These are phyloP conservation scores for Xylariaceae sp. DNA, from an alignment of 2,329 filamentous ascomycete species.

Conservation along the genomic window DNA sequence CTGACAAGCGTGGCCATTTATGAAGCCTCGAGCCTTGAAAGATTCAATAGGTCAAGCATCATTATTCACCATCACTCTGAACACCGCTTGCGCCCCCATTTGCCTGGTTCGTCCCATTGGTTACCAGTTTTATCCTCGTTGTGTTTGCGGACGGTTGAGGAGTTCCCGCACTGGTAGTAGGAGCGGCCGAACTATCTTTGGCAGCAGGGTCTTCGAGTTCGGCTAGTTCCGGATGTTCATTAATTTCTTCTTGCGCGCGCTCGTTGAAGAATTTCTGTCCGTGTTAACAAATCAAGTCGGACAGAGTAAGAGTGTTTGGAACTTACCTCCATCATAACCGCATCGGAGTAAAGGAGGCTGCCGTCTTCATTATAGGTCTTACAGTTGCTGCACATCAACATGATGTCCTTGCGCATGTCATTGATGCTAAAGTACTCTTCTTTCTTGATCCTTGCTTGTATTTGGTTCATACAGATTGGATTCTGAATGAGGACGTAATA, in stretches of 20 bases:
- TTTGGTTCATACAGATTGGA: conserved; percentile 95
- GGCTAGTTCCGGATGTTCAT: conserved; percentile 56
- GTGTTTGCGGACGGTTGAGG: conserved; percentile 61
- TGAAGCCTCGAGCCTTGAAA: background rate
- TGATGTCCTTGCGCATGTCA: conserved; percentile 82
- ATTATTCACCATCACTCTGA: conserved; percentile 37
- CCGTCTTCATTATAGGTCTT: conserved; percentile 96
- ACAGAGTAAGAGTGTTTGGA: background rate
- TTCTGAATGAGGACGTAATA: conserved; percentile 93
- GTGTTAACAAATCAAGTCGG: conserved; percentile 36
- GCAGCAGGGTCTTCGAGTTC: conserved; percentile 54
- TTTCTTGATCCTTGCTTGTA: conserved; percentile 93
- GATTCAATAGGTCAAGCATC: background rate
- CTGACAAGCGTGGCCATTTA: background rate
- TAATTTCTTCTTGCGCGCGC: conserved; percentile 56
- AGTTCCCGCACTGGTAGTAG: conserved; percentile 64
- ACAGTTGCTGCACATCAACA: conserved; percentile 85
- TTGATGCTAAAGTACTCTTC: conserved; percentile 84
- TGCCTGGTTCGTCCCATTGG: conserved; percentile 33
- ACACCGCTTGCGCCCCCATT: conserved; percentile 26
- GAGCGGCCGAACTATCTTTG: conserved; percentile 48
- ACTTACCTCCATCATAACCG: conserved; percentile 87
- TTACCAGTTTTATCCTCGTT: conserved; percentile 69
- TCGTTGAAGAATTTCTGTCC: conserved; percentile 59
- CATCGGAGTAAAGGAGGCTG: conserved; percentile 89